Evolutionary conservation across 2,329 filamentous ascomycete species (phyloP), one percentile per base, ranked within the genome.

Genomic region (Phialemoniopsis sp.): DNA sequence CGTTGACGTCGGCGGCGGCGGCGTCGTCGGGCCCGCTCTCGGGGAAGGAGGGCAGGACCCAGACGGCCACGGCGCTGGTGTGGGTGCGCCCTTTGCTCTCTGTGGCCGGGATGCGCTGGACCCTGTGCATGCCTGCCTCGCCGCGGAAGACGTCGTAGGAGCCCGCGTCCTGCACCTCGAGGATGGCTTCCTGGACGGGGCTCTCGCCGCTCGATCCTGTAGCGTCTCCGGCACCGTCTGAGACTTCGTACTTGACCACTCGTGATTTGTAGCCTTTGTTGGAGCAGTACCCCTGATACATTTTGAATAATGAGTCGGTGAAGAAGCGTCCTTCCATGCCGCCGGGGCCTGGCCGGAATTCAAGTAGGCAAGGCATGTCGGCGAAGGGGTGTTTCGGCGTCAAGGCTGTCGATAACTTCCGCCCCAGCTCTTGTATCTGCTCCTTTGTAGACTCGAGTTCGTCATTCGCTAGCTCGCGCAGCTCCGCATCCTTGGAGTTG

Each of bases 81-180:
- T 98, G 93, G 13, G 89, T 93, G 19, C 93, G 82, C 3, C 93
- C 93, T 57, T 89, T 91, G 49, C 74, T 87, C 60, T 98, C 93
- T 1, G 93, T 98, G 10, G 83, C 83, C 2, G 93, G 93, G 4
- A 98, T 84, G 18, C 93, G 82, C 68, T 98, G 93, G 0, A 98
- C 93, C 19, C 93, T 80, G 60, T 98, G 93, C 49, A 98, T 93
- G 26, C 93, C 93, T 4, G 91, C 88, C 63, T 98, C 93, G 51
- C 84, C 84, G 44, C 91, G 79, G 53, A 98, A 79, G 2, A 80
- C 56, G 44, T 85, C 87, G 62, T 95, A 98, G 16, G 89, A 83
- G 21, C 88, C 88, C 2, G 78, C 66, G 36, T 81, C 76, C 42
- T 84, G 78, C 29, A 98, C 72, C 59, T 96, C 89, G 18, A 98